Evolutionary conservation across 2,329 filamentous ascomycete species (phyloP), one percentile per base, ranked within the genome.

Genomic region (Teratosphaeriaceae sp.): DNA sequence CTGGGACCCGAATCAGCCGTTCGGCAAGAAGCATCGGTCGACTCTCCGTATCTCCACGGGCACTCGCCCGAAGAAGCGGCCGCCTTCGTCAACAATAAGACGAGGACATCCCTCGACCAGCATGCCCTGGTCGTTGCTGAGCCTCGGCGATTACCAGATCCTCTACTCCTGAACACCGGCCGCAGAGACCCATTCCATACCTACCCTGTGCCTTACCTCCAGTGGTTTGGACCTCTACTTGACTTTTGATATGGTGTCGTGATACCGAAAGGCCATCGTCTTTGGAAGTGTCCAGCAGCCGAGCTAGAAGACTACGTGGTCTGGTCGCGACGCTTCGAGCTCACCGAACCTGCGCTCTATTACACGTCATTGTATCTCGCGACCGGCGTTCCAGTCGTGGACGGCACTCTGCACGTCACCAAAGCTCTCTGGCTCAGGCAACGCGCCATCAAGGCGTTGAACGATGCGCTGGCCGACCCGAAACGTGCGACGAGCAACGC

Each of bases 301-400:
- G 44, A 50, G 1, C 30, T 55, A 2, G 22, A 48, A 27, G 37
- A 24, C 1, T 54, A 54, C 21, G 47, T 49, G 7, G 19, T 43
- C 11, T 55, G 48, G 52, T 49, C 46, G 2, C 38, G 50, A 23
- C 35, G 47, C n/a, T 46, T 50, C 29, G 50, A 53, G 36, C 43
- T 52, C 13, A 43, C 42, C 11, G 52, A 53, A 41, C 52, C 50
- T 18, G 52, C 48, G 3, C 30, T 55, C 2, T 55, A 47, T 34
- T 55, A 55, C 30, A 52, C 50, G 2, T 45, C 48, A 4, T 45
- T 55, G 1, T 52, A 50, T 18, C 39, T 55, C 2, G 52, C 52
- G 11, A 53, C 50, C 20, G 52, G 52, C 9, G 53, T 52, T 7
- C 50, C 52, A 21, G 43, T 48, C 2, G 19, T 35, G 9, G 43